Evolutionary conservation across 2,329 filamentous ascomycete species (phyloP), one percentile per base, ranked within the genome.

Genomic region (Fusarium nanum): DNA sequence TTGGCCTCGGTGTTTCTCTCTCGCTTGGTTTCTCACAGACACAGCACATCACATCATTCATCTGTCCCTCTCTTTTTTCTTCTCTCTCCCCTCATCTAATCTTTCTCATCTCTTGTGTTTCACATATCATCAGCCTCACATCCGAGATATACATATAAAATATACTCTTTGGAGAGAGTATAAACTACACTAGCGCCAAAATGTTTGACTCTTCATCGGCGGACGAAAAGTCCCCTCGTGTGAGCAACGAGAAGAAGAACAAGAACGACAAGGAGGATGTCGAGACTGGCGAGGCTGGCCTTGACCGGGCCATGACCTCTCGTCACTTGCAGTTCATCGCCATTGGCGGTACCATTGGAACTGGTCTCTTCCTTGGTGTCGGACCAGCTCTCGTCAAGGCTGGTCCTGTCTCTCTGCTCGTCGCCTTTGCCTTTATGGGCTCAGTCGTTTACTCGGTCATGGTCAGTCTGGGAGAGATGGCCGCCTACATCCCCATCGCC

Each of bases 371-470:
- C 79, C 85, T 93, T 34, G 90, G 91, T 54, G 89, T 87, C 52
- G 91, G 91, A 46, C 81, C 81, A 42, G 88, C 89, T 16, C 83
- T 93, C 56, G 83, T 87, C 60, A 87, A 84, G 50, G 85, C 89
- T 12, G 91, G 91, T 0, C 91, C 91, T 12, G 88, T 87, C 2
- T 88, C 89, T 30, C 86, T 89, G 40, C 83, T 93, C 48, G 86
- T 93, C 70, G 90, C 89, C 49, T 93, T 91, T 76, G 76, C 87
- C 62, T 91, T 92, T 67, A 86, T 94, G 75, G 92, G 91, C 54
- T 84, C 87, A 18, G 87, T 94, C 62, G 87, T 95, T 49, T 95
- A 88, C 82, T 89, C 89, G 7, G 89, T 94, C 79, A 94, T 95
- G 90, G 84, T 85, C 49, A 85, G 85, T 47, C 81, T 91, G 32